Evolutionary conservation across 148 eudicot species (phyloP).

Genomic region (Amaranthus cruentus): DNA sequence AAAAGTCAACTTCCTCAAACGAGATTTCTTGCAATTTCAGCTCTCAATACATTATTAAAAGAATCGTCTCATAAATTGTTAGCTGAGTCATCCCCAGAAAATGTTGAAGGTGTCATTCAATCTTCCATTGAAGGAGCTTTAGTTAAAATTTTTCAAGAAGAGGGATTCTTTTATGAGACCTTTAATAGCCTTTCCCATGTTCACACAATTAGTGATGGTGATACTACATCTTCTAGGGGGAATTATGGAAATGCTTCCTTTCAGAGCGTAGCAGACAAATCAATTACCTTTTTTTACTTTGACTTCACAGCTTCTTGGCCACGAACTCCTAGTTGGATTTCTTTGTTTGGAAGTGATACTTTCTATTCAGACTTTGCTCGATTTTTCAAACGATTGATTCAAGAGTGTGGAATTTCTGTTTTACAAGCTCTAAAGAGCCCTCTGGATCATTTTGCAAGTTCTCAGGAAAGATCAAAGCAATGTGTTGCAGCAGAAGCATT

Average conservation of each 20-base stretch:
- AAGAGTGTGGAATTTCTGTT: slow-evolving; percentile 94
- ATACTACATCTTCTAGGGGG: slow-evolving; percentile 61
- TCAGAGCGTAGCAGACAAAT: slow-evolving; percentile 97
- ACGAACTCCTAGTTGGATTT: slow-evolving; percentile 96
- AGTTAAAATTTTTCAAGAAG: slow-evolving; percentile 74
- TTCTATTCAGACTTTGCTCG: slow-evolving; percentile 94
- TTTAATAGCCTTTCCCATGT: slow-evolving; percentile 89
- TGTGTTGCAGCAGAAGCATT: slow-evolving; percentile 99
- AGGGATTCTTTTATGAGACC: slow-evolving; percentile 83
- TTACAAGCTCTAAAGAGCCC: slow-evolving; percentile 54
- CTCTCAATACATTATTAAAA: slow-evolving; percentile 84
- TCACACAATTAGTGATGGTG: slow-evolving; percentile 73
- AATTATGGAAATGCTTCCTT: slow-evolving; percentile 67
- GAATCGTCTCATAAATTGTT: slow-evolving; percentile 85
- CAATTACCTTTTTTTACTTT: slow-evolving; percentile 91
- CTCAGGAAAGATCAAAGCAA: slow-evolving; percentile 94
- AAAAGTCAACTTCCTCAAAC: slow-evolving; percentile 97
- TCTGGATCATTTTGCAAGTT: slow-evolving; percentile 68
- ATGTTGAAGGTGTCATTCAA: slow-evolving; percentile 35
- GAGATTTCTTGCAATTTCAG: slow-evolving; percentile 92
- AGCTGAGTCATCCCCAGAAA: slow-evolving; percentile 33
- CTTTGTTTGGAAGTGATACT: slow-evolving; percentile 88
- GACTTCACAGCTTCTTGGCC: slow-evolving; percentile 99
- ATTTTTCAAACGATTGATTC: slow-evolving; percentile 84
- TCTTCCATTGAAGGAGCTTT: slow-evolving; percentile 84